Base-by-base conservation (phyloP, 2,329 filamentous ascomycete species). In the Alternaria triticina region DNA sequence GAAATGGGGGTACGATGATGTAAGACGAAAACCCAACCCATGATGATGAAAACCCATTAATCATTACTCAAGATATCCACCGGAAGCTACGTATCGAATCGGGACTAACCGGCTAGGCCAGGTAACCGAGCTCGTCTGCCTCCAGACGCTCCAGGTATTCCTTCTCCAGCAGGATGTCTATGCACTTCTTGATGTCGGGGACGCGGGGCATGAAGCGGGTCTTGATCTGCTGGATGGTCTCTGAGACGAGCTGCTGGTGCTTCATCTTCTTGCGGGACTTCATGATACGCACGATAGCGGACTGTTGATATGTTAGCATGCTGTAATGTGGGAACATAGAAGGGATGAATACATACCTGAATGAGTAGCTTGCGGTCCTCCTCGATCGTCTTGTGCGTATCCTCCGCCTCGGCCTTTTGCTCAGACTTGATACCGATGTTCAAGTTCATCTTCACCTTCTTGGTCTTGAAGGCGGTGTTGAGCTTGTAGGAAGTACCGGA, bases 231-330 rank as follows among this genome's bases (percentile, higher is more conserved):
- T 90, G 91, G 80, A 99, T 98, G 23, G 94, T 96, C 83, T 99
- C 96, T 77, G 93, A 91, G 58, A 99, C 94, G 12, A 99, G 90
- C 77, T 96, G 91, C 65, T 91, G 90, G 83, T 99, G 95, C 88
- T 97, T 98, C 93, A 98, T 96, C 84, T 91, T 93, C 89, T 99
- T 98, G 65, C 96, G 91, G 4, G 95, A 96, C 85, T 99, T 99
- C 96, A 99, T 99, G 84, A 99, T 97, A 76, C 96, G 93, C 61
- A 99, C 96, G 80, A 99, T 98, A 23, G 95, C 94, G 66, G 96
- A 98, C 95, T 99, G 70, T 10, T 7, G 54, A 66, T 13, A 55
- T 40, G 68, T 82, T 77, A 82, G 80, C 62, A 68, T 23, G 12
- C 22, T 15, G 23, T 28, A 36, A 30, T 23, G 12, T 9, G 9